These are phyloP conservation scores for Sclerotinia subarctica DNA, from an alignment of 2,329 filamentous ascomycete genomes.

Conservation along the genomic window DNA sequence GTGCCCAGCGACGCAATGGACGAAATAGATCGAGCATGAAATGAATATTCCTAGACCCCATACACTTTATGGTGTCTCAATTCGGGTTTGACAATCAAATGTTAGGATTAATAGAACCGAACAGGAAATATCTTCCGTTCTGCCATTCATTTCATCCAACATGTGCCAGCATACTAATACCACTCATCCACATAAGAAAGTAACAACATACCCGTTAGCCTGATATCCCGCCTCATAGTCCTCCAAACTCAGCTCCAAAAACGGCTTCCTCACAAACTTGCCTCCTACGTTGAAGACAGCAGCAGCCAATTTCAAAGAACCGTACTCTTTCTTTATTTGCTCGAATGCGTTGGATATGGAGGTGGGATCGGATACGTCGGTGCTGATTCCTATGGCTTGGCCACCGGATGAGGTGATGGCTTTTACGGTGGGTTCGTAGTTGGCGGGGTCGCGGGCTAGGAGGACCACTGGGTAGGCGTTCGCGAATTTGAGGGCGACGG, in stretches of 20 bases:
- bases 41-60: too few species aligned
- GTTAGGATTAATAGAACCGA: too few species aligned
- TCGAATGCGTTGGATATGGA: slow-evolving; percentile 58
- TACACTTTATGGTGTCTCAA: too few species aligned
- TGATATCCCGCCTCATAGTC: slow-evolving; percentile 50
- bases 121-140: too few species aligned
- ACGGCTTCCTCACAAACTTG: slow-evolving; percentile 51
- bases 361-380: slow-evolving; percentile 56
- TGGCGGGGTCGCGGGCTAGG: slow-evolving; percentile 65
- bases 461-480: slow-evolving; percentile 69
- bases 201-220: slow-evolving; percentile 48
- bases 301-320: slow-evolving; percentile 53
- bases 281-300: slow-evolving; percentile 68
- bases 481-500: slow-evolving; percentile 56
- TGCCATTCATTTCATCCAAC: too few species aligned
- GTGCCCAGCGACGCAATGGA: too few species aligned
- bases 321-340: slow-evolving; percentile 54
- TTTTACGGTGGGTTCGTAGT: slow-evolving; percentile 61
- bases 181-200: neutral
- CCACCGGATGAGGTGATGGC: slow-evolving; percentile 69
- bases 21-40: too few species aligned
- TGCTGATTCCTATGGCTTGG: slow-evolving; percentile 65
- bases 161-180: too few species aligned
- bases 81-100: too few species aligned
- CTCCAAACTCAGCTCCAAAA: slow-evolving; percentile 52